Percentiles rank a stretch among this genome's conserved stretches.
These are phyloP conservation scores for Buddleja alternifolia DNA, from an alignment of 257 asterid genomes.

Conservation along the genomic window DNA sequence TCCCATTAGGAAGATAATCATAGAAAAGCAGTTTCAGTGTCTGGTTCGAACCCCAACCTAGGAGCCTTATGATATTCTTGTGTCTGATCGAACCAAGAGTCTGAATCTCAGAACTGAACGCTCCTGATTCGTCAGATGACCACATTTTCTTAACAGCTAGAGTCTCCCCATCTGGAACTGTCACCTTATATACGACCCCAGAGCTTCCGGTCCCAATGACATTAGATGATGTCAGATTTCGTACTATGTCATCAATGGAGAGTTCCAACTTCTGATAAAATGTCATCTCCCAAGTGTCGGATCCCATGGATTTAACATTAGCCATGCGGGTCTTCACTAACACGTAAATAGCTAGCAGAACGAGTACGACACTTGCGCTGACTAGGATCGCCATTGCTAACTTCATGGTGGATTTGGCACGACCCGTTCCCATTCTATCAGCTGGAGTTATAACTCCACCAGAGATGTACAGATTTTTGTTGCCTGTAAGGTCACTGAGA, in stretches of 20 bases:
- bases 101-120: constrained; percentile 74
- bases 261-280: constrained; percentile 86
- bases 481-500: constrained; percentile 65
- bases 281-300: constrained; percentile 79
- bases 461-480: constrained; percentile 56
- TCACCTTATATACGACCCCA: constrained; percentile 86
- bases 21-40: constrained; percentile 78
- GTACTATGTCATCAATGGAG: constrained; percentile 71
- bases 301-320: constrained; percentile 40
- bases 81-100: constrained; percentile 90
- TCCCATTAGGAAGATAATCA: constrained; percentile 92
- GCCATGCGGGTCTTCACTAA: constrained; percentile 52
- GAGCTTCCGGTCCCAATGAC: constrained; percentile 99
- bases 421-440: constrained; percentile 43
- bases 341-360: constrained; percentile 69
- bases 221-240: constrained; percentile 71
- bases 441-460: constrained; percentile 63
- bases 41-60: constrained; percentile 89
- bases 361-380: constrained; percentile 70
- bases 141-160: constrained; percentile 95
- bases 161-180: constrained; percentile 62
- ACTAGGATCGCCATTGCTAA: constrained; percentile 88
- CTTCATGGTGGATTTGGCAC: constrained; percentile 60
- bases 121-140: constrained; percentile 84
- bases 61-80: constrained; percentile 86